Base-by-base conservation (phyloP, 2,329 filamentous ascomycete species). In the Pseudogymnoascus sp. region DNA sequence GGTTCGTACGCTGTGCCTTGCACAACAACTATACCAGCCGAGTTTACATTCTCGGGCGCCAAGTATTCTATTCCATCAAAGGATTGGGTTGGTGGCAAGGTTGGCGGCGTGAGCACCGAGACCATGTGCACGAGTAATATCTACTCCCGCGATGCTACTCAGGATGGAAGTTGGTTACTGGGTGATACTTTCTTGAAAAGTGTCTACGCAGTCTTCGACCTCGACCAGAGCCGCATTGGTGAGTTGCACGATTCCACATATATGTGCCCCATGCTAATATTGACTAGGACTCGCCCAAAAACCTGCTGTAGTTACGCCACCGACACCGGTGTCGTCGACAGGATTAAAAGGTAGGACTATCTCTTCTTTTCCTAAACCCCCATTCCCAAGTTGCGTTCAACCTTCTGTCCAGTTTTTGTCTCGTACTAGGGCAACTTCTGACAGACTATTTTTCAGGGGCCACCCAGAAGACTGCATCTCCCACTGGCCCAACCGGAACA, bases 161-260 rank as follows among this genome's bases (percentile, higher is more conserved):
- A 80, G 0, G 80, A 66, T 12, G 66, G 78, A 69, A 69, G 86
- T 28, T 96, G 91, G 91, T 79, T 96, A n/a, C 75, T 96, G 0
- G 92, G 92, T 1, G 91, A 92, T 68, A 84, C 89, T 0, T 96
- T 96, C 70, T 76, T 96, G 65, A 96, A 96, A 78, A 96, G 96
- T 69, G 91, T 96, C 14, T 96, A 96, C 72, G 81, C 85, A 1
- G 87, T 95, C 24, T 96, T 96, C 72, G 92, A 96, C 73, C 84
- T 84, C 61, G 91, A 93, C 66, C 72, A 85, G 67, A 76, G 74
- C 46, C 82, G 82, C 61, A 84, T 92, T 67, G 89, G 88, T 83
- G 73, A 72, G 79, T 73, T 59, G 4, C 24, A 28, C 6, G 43
- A n/a, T 16, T 43, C 16, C 14, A 31, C 16, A 12, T 59, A 16